Percentiles rank a stretch among this genome's conserved stretches.
phyloP scores from a whole-genome alignment of 2,329 filamentous ascomycete genomes.

The Raffaelea deltoideospora region DNA sequence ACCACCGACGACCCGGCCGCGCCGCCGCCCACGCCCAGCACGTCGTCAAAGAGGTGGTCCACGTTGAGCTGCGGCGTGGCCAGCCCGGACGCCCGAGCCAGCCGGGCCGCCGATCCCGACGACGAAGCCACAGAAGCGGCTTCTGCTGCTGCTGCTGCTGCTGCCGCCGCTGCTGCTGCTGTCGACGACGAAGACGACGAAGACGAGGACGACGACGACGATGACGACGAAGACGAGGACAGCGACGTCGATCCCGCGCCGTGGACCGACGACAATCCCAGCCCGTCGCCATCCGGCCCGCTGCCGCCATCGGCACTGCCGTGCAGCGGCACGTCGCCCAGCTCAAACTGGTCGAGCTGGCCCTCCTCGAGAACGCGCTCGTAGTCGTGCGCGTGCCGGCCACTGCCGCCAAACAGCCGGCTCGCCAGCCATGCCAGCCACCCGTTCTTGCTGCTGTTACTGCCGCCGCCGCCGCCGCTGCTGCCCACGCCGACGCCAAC shows the following conservation, averaged over 20 bases:
- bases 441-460: conserved; percentile 13
- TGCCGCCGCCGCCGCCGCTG: too few relatives aligned
- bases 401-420: conserved; percentile 56
- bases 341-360: conserved; percentile 57
- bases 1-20: too few relatives aligned
- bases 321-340: conserved; percentile 50
- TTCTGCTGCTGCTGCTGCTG: neutral
- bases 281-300: conserved; percentile 31
- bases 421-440: conserved; percentile 33
- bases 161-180: too few relatives aligned
- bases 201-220: too few relatives aligned
- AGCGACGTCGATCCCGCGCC: neutral
- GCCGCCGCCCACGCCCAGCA: conserved; percentile 12
- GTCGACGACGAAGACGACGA: too few relatives aligned
- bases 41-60: conserved; percentile 32
- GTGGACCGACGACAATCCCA: neutral
- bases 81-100: conserved; percentile 43
- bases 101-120: neutral
- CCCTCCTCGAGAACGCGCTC: conserved; percentile 80
- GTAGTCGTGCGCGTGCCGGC: conserved; percentile 39
- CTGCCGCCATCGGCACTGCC: conserved; percentile 50
- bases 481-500: neutral
- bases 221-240: too few relatives aligned
- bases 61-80: conserved; percentile 48
- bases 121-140: neutral